Evolutionary conservation across 2,329 filamentous ascomycete genomes (phyloP).

Genomic region (Scytalidium lignicola): DNA sequence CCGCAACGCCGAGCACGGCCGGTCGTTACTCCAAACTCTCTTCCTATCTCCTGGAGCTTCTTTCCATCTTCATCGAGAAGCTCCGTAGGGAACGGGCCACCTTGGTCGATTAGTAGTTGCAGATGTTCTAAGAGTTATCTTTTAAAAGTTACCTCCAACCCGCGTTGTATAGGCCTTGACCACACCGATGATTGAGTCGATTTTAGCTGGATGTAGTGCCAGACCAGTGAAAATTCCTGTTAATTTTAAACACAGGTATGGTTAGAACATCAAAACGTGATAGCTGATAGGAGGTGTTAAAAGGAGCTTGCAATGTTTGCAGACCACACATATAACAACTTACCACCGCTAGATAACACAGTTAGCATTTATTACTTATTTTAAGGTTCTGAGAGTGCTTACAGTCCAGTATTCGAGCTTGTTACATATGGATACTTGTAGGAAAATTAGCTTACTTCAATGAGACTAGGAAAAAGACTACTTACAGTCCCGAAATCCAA

Average conservation of each 20-base stretch:
- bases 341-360: conserved; percentile 41
- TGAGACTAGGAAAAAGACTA: background rate
- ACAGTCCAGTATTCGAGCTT: conserved; percentile 45
- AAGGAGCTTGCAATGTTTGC: background rate
- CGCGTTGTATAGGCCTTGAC: conserved; percentile 63
- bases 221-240: conserved; percentile 60
- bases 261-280: too few species aligned
- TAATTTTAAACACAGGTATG: conserved; percentile 18
- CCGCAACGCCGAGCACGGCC: conserved; percentile 58
- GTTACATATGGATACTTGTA: conserved; percentile 41
- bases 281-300: too few species aligned
- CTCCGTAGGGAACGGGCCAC: conserved; percentile 65
- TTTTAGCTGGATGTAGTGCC: conserved; percentile 53
- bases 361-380: conserved; percentile 34
- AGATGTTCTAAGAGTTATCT: background rate
- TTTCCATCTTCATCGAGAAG: conserved; percentile 38
- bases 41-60: conserved; percentile 43
- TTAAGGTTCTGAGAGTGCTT: background rate
- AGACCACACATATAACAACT: background rate
- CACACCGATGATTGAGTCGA: conserved; percentile 59
- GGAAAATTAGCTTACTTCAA: conserved; percentile 5
- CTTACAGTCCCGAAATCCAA: conserved; percentile 48
- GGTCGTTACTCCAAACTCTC: conserved; percentile 37
- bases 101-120: conserved; percentile 11
- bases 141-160: conserved; percentile 33